Evolutionary conservation across 208 protist genomes (phyloP).

Genomic region (Wallacemonas sp.): DNA sequence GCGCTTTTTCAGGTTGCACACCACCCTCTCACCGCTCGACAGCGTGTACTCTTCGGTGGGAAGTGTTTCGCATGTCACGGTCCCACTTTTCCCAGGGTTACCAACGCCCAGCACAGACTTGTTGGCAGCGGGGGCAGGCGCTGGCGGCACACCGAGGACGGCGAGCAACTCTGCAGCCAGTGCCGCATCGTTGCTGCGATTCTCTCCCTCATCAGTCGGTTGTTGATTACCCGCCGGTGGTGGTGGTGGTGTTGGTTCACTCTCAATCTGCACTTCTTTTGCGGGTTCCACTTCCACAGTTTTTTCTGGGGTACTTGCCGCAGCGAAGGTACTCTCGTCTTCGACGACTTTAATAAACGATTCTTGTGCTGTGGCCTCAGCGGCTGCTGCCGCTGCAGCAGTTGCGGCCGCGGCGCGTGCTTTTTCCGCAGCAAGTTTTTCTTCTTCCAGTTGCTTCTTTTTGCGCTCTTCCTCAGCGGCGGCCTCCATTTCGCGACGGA

Average conservation of each 20-base stretch:
- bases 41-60: slow-evolving; percentile 79
- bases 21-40: slow-evolving; percentile 56
- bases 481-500: slow-evolving; percentile 43
- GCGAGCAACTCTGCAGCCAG: slow-evolving; percentile 56
- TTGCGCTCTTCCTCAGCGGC: slow-evolving; percentile 30
- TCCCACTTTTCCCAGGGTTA: slow-evolving; percentile 11
- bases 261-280: not conserved
- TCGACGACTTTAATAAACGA: slow-evolving; percentile 56
- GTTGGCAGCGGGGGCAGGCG: not conserved
- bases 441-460: slow-evolving; percentile 13
- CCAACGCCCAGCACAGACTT: not conserved
- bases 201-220: too few relatives aligned
- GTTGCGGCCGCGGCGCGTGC: slow-evolving; percentile 17
- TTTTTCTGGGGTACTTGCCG: not conserved
- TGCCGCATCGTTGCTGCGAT: slow-evolving; percentile 11
- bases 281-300: not conserved
- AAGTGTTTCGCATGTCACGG: slow-evolving; percentile 39
- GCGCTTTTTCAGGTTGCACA: slow-evolving; percentile 53
- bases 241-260: not conserved
- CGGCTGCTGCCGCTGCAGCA: not conserved
- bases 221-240: too few relatives aligned
- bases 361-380: slow-evolving; percentile 16
- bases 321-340: slow-evolving; percentile 59
- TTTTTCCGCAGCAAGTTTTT: slow-evolving; percentile 9
- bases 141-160: slow-evolving; percentile 49